Evolutionary conservation across 805 yeast species (phyloP).

Genomic region (Lachancea kluyveri): DNA sequence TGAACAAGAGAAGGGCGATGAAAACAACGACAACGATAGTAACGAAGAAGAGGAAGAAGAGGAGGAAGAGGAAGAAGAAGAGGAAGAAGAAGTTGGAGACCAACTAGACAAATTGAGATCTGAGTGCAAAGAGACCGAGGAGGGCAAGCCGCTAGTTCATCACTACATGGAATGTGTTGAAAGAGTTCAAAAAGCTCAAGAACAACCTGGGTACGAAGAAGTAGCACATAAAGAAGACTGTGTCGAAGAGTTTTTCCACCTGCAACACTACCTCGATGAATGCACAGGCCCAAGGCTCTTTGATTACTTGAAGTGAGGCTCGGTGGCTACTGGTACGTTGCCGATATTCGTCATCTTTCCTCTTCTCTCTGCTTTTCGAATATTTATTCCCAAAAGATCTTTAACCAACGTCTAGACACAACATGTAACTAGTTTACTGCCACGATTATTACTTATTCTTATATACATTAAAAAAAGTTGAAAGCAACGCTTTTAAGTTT

Average conservation of each 20-base stretch:
- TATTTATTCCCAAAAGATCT: too few relatives aligned
- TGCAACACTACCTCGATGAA: conserved; percentile 88
- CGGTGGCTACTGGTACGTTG: neutral
- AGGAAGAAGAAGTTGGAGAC: conserved; percentile 62
- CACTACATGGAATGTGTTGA: conserved; percentile 93
- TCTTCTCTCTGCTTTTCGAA: too few relatives aligned
- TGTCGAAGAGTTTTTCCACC: conserved; percentile 95
- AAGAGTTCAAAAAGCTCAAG: conserved; percentile 83
- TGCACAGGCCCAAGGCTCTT: conserved; percentile 87
- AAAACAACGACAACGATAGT: conserved; percentile 31
- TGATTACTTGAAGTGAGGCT: conserved; percentile 65
- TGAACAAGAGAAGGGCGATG: conserved; percentile 53
- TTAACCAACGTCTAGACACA: too few relatives aligned
- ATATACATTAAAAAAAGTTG: too few relatives aligned
- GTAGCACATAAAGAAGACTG: conserved; percentile 89
- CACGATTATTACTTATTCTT: too few relatives aligned
- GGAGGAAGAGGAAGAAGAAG: conserved; percentile 64
- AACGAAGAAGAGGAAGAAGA: conserved; percentile 37
- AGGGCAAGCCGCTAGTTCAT: conserved; percentile 69
- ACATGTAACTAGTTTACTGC: too few relatives aligned
- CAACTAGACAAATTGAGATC: conserved; percentile 56
- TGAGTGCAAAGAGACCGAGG: conserved; percentile 61
- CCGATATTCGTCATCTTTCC: too few relatives aligned
- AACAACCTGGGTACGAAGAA: conserved; percentile 77
- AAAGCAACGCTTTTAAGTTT: too few relatives aligned